Base-by-base conservation (phyloP, 257 asterid species). In the Ocimum tenuiflorum region DNA sequence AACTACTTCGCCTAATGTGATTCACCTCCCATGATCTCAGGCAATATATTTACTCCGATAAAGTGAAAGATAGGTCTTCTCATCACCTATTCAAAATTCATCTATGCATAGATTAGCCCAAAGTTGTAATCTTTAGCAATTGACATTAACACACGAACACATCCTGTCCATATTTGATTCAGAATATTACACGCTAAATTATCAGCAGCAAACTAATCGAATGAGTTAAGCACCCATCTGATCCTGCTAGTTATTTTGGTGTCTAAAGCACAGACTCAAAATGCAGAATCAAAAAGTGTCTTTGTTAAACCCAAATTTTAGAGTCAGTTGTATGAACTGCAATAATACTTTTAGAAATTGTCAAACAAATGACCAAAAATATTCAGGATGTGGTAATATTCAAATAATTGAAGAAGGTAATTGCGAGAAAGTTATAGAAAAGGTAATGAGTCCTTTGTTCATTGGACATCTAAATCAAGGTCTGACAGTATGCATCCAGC, bases 341-440 rank as follows among this genome's bases (percentile, higher is more conserved):
- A 1, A 22, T 27, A 60, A 14, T 18, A 48, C 9, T 48, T 59
- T 20, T n/a, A 9, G 31, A 36, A 3, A 49, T 22, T 31, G 17
- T 46, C 68, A 49, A 36, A 50, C 4, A 12, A 69, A 60, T 11
- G 31, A n/a, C 68, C 11, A 36, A 59, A 49, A 48, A 11, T 4
- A 14, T 45, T 33, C 60, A 68, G 52, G 73, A 56, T 23, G 52
- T 15, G 22, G 38, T 43, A 31, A 29, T 55, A 13, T 66, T 66
- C 13, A 48, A 48, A 48, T 1, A 48, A 18, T 5, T 13, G 19
- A 22, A 54, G 12, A 41, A 5, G 19, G 17, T 18, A 29, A 29
- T 27, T 55, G 33, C 49, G 29, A 48, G 46, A 55, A 43, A 22
- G 19, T 48, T n/a, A 45, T 20, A 27, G 3, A 68, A 17, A 31